A percentile compares a stretch with the other conserved stretches of the same genome.
phyloP scores from a whole-genome alignment of 352 stramenopile genomes.

The Phytophthora idaei region DNA sequence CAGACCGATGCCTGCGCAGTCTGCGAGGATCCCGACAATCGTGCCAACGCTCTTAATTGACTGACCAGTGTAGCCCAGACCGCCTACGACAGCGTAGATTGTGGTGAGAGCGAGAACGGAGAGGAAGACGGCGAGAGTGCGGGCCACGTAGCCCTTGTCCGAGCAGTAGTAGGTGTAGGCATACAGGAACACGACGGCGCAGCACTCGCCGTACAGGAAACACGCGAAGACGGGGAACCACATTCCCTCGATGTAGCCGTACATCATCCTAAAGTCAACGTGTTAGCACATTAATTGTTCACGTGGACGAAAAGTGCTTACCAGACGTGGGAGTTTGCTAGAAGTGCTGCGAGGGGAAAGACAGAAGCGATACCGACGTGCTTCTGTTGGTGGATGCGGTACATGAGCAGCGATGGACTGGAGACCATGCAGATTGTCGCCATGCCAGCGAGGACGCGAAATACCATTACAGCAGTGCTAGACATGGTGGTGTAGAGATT shows the following conservation, averaged over 20 bases:
- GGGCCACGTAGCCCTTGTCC: slow-evolving; percentile 25
- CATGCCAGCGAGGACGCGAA: slow-evolving; percentile 40
- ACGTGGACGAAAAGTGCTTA: slow-evolving; percentile 26
- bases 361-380: slow-evolving; percentile 45
- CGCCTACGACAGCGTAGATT: no score
- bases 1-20: no score
- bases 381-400: slow-evolving; percentile 50
- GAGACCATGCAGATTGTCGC: slow-evolving; percentile 48
- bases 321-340: slow-evolving; percentile 50
- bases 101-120: no score
- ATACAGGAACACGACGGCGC: slow-evolving; percentile 42
- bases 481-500: slow-evolving; percentile 15
- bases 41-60: no score
- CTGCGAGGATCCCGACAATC: no score
- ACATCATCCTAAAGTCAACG: slow-evolving; percentile 44
- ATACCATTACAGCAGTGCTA: slow-evolving; percentile 26
- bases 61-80: no score
- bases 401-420: slow-evolving; percentile 47
- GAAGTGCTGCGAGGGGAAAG: slow-evolving; percentile 45
- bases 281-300: slow-evolving; percentile 28
- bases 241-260: slow-evolving; percentile 49
- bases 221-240: slow-evolving; percentile 52
- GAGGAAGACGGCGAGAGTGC: no score
- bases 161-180: slow-evolving; percentile 63
- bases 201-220: slow-evolving; percentile 46